Percentiles rank a stretch among this genome's conserved stretches.
These are phyloP conservation scores for Fusarium nanum DNA, from an alignment of 2,329 filamentous ascomycete genomes.

Conservation along the genomic window DNA sequence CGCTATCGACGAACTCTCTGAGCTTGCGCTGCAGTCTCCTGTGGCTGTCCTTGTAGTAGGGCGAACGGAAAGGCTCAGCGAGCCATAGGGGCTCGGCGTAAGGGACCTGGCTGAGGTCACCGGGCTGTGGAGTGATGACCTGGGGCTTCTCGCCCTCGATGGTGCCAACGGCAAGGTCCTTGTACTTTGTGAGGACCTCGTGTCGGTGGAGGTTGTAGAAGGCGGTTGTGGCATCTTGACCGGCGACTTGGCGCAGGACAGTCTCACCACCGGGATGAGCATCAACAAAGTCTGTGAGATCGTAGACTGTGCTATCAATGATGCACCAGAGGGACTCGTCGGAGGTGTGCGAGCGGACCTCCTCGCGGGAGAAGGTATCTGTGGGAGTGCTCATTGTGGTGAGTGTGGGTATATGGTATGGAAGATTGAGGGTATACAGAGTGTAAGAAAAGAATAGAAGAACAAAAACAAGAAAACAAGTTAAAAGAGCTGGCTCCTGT, in stretches of 20 bases:
- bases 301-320: slow-evolving; percentile 88
- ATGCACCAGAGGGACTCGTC: slow-evolving; percentile 85
- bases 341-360: slow-evolving; percentile 81
- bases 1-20: slow-evolving; percentile 76
- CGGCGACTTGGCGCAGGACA: slow-evolving; percentile 83
- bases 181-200: slow-evolving; percentile 87
- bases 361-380: slow-evolving; percentile 67
- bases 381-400: slow-evolving; percentile 49
- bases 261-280: slow-evolving; percentile 86
- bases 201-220: slow-evolving; percentile 95
- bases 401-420: neutral
- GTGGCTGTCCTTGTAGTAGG: slow-evolving; percentile 85
- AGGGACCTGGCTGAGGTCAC: slow-evolving; percentile 80
- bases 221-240: slow-evolving; percentile 81
- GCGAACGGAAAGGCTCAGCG: slow-evolving; percentile 78
- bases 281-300: slow-evolving; percentile 85
- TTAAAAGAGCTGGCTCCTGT: slow-evolving; percentile 1
- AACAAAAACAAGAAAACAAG: neutral
- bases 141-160: slow-evolving; percentile 80
- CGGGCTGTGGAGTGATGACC: slow-evolving; percentile 74
- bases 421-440: neutral
- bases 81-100: slow-evolving; percentile 91
- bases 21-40: slow-evolving; percentile 74
- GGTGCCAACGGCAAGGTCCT: slow-evolving; percentile 78
- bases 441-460: neutral